A percentile compares a stretch with the other conserved stretches of the same genome.
phyloP scores from a whole-genome alignment of 305 asterid genomes.

The Solanum chacoense region DNA sequence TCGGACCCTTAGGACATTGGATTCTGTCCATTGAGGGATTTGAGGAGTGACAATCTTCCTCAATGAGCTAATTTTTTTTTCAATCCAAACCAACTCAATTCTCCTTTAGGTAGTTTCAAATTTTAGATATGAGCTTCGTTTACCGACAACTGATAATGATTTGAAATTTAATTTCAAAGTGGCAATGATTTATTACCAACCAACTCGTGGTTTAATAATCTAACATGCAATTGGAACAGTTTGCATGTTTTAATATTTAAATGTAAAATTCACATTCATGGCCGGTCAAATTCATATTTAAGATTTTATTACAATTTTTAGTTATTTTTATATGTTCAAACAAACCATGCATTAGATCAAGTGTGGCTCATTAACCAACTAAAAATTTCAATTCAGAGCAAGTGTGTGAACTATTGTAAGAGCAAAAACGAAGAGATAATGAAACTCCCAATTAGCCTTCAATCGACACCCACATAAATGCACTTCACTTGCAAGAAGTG shows the following conservation, averaged over 20 bases:
- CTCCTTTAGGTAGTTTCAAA: background rate
- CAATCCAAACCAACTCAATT: background rate
- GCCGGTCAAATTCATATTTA: background rate
- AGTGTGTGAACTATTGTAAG: background rate
- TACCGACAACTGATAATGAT: background rate
- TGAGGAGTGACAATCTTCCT: background rate
- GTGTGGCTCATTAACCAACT: background rate
- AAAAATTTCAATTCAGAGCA: background rate
- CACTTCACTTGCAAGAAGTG: background rate
- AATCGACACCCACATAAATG: background rate
- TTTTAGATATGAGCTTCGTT: background rate
- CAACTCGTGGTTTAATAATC: background rate
- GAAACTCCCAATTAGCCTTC: background rate
- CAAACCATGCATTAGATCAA: background rate
- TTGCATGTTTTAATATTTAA: background rate
- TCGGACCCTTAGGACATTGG: background rate
- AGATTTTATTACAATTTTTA: background rate
- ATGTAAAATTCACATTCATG: background rate
- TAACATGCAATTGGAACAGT: background rate
- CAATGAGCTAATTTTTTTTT: background rate
- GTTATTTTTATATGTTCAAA: background rate
- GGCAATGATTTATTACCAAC: background rate
- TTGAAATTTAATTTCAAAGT: background rate
- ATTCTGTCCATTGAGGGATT: background rate
- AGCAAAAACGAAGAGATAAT: background rate